Evolutionary conservation across 805 yeast genomes (phyloP), one percentile per base, ranked within the genome.

Genomic region (Pichia membranifaciens): DNA sequence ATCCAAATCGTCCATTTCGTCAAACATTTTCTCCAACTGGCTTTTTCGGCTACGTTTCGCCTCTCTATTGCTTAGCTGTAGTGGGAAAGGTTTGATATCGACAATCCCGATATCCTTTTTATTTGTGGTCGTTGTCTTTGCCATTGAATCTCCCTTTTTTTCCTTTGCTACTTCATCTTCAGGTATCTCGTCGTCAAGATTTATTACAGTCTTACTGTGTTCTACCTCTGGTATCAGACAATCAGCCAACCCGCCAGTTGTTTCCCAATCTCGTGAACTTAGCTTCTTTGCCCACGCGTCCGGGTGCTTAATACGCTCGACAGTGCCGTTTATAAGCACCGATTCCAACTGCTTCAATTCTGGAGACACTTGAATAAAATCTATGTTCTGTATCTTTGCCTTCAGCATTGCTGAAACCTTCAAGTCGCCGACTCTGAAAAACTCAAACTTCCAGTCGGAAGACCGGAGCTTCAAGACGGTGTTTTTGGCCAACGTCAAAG

Each of bases 1-100:
- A 1, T 47, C 50, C 31, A 43, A 15, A 15, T 47, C 44, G 16
- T 47, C 50, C 32, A 43, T 28, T 28, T 47, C 50, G 31, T 47
- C 50, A 28, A 47, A 47, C 22, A 43, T 22, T 29, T n/a, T 34
- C 7, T 43, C 44, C 15, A 47, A 34, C 16, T 47, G 50, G 25
- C 47, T 47, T 15, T 47, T 47, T 12, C 41, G 38, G 13, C 5
- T 23, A 6, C 46, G 41, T 28, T 17, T 34, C 5, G 50, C 15
- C 6, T n/a, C 20, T 17, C 51, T 35, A 23, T 43, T 25, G 17
- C 25, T 15, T 29, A 43, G 37, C 9, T 39, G 39, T 2, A 25
- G 17, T 17, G 35, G 15, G 16, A 35, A 29, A n/a, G 50, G 46
- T 25, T 38, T 38, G n/a, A 47, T 21, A 5, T 47, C 46, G 22